A percentile compares a stretch with the other conserved stretches of the same genome.
phyloP scores from a whole-genome alignment of 345 rosid genomes.

The Rubroshorea leprosula region DNA sequence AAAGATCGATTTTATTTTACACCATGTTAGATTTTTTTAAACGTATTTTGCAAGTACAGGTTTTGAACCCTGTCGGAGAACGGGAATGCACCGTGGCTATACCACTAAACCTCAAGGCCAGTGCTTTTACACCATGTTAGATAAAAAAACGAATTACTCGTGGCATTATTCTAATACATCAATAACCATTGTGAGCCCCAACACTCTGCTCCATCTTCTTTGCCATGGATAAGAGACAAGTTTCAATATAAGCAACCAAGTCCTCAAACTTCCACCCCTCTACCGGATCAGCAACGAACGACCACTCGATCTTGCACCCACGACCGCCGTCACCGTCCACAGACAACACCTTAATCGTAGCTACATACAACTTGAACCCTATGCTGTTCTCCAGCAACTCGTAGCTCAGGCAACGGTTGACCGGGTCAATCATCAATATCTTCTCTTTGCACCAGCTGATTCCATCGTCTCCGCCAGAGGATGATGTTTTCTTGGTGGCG shows the following conservation, averaged over 20 bases:
- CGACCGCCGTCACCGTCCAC: constrained; percentile 15
- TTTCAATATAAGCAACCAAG: constrained; percentile 26
- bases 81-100: too few relatives aligned
- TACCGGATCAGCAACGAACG: constrained; percentile 52
- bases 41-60: too few relatives aligned
- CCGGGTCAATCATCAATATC: constrained; percentile 41
- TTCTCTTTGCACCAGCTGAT: constrained; percentile 49
- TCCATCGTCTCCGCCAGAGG: constrained; percentile 5
- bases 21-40: too few relatives aligned
- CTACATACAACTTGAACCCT: constrained; percentile 43
- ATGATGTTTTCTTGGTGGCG: constrained; percentile 14
- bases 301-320: constrained; percentile 56
- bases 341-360: constrained; percentile 35
- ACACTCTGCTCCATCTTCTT: constrained; percentile 35
- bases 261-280: constrained; percentile 50
- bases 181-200: background rate
- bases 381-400: constrained; percentile 50
- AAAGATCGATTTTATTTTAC: too few relatives aligned
- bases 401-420: constrained; percentile 41
- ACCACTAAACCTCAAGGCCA: too few relatives aligned
- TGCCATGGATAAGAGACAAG: constrained; percentile 36
- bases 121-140: too few relatives aligned
- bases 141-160: too few relatives aligned
- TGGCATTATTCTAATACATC: too few relatives aligned
- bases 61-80: too few relatives aligned